phyloP scores from a whole-genome alignment of 129 eudicot genomes.

The Flaveria ramosissima region DNA sequence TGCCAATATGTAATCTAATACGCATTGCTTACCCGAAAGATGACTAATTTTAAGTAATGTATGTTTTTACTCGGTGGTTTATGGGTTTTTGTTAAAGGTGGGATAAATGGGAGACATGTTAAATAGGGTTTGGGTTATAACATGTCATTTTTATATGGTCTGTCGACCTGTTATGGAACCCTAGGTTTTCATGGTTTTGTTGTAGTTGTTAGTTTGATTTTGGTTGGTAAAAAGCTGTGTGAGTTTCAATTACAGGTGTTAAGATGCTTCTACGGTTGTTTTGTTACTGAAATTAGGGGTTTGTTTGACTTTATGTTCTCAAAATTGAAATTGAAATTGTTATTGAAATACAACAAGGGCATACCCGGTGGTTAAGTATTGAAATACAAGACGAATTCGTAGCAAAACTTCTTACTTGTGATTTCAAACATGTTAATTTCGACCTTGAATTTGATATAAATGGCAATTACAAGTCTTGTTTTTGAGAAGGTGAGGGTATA shows the following conservation, averaged over 20 bases:
- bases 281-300: constrained; percentile 24
- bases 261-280: constrained; percentile 14
- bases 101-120: neutral
- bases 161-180: neutral
- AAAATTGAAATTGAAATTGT: neutral
- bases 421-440: constrained; percentile 1
- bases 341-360: no score
- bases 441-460: constrained; percentile 3
- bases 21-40: no score
- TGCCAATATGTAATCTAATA: no score
- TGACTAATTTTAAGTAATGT: neutral
- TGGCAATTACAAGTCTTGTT: neutral
- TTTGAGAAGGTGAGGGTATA: neutral
- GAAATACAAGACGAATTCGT: no score
- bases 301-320: neutral
- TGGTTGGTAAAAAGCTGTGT: neutral
- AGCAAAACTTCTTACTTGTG: neutral
- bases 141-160: neutral
- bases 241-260: neutral
- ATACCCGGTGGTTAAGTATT: no score
- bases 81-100: neutral
- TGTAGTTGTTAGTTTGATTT: constrained; percentile 7
- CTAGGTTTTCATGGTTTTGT: constrained; percentile 26
- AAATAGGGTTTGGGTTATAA: neutral
- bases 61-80: neutral